Evolutionary conservation across 768 basidiomycete genomes (phyloP).

Genomic region (Lyophyllum semitale): DNA sequence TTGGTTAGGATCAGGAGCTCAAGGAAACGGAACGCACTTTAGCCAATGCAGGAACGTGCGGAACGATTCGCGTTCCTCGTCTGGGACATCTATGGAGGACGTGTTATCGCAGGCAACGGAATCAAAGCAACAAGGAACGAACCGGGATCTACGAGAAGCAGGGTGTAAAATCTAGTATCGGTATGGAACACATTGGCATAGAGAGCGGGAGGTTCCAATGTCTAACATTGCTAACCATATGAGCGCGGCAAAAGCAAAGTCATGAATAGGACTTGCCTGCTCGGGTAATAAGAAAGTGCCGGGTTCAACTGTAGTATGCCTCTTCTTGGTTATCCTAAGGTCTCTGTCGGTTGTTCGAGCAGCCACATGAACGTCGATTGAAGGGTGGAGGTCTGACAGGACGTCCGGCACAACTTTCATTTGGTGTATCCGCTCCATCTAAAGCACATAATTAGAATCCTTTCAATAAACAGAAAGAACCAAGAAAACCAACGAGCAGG

Average conservation of each 20-base stretch:
- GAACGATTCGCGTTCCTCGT: constrained; percentile 63
- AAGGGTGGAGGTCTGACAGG: constrained; percentile 68
- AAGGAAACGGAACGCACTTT: constrained; percentile 50
- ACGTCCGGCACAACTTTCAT: constrained; percentile 92
- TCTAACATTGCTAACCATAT: constrained; percentile 40
- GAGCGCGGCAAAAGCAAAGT: not conserved
- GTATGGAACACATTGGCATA: constrained; percentile 80
- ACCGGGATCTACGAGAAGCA: constrained; percentile 90
- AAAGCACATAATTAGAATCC: not conserved
- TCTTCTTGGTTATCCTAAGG: constrained; percentile 33
- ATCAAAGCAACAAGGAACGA: constrained; percentile 10
- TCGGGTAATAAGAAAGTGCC: constrained; percentile 68
- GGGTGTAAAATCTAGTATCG: constrained; percentile 80
- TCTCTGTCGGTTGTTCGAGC: constrained; percentile 35
- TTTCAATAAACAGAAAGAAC: not conserved
- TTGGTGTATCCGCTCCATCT: constrained; percentile 94
- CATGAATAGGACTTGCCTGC: constrained; percentile 49
- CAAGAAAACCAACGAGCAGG: constrained; percentile 63
- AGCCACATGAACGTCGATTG: constrained; percentile 71
- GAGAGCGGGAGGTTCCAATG: constrained; percentile 61
- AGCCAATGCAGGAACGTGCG: constrained; percentile 84
- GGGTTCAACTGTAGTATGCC: constrained; percentile 58
- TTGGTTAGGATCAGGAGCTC: constrained; percentile 6
- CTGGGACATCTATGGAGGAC: constrained; percentile 70
- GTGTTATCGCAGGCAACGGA: constrained; percentile 7